Evolutionary conservation across 805 yeast genomes (phyloP).

Genomic region (Candida railenensis): DNA sequence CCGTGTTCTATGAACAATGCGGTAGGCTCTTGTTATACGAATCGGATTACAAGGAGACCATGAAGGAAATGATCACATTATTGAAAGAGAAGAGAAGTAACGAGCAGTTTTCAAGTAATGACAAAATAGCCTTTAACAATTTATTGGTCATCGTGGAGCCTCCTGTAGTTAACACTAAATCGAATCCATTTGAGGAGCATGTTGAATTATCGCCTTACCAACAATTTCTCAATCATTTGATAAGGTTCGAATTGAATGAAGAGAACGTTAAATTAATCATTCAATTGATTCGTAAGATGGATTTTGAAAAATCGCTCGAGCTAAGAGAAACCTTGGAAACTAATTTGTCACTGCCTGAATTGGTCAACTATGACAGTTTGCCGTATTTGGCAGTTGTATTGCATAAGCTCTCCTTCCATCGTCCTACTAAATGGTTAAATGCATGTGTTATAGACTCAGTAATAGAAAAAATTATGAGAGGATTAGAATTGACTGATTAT

Average conservation of each 20-base stretch:
- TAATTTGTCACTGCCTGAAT: slow-evolving; percentile 60
- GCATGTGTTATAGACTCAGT: slow-evolving; percentile 50
- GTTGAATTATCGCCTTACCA: slow-evolving; percentile 26
- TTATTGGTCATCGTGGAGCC: slow-evolving; percentile 57
- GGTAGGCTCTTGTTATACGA: slow-evolving; percentile 63
- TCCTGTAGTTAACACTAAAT: slow-evolving; percentile 36
- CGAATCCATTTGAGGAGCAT: slow-evolving; percentile 8
- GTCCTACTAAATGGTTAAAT: slow-evolving; percentile 35
- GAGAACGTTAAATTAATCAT: slow-evolving; percentile 21
- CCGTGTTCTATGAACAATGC: slow-evolving; percentile 69
- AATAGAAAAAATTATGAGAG: slow-evolving; percentile 62
- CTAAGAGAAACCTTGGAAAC: slow-evolving; percentile 29
- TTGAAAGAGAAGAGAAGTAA: slow-evolving; percentile 51
- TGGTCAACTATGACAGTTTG: slow-evolving; percentile 57
- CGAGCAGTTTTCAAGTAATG: slow-evolving; percentile 49
- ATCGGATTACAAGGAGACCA: slow-evolving; percentile 55
- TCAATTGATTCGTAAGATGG: slow-evolving; percentile 38
- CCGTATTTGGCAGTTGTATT: slow-evolving; percentile 40
- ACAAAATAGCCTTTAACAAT: slow-evolving; percentile 58
- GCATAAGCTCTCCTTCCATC: slow-evolving; percentile 26
- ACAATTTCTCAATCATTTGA: slow-evolving; percentile 27
- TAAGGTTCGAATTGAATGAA: slow-evolving; percentile 50
- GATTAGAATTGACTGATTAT: slow-evolving; percentile 64
- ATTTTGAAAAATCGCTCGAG: slow-evolving; percentile 44
- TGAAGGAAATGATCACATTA: slow-evolving; percentile 61